Conservation (phyloP, 106 monocot genomes). For the Platanthera guangdongensis region DNA sequence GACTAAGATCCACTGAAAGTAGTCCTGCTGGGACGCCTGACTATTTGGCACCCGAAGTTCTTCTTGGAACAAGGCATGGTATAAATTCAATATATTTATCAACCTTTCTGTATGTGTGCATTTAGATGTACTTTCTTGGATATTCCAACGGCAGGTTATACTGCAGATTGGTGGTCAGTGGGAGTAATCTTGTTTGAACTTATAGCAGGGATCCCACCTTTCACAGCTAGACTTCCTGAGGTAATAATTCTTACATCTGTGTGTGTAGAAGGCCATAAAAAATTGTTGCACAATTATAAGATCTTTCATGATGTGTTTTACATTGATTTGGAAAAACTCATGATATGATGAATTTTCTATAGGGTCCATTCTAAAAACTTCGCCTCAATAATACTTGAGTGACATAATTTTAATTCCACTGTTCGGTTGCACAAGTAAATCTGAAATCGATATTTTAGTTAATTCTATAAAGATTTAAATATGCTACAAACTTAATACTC, state of each 20-base stretch:
- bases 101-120: neutral
- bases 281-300: neutral
- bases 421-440: too few species aligned
- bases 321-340: neutral
- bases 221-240: conserved; percentile 51
- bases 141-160: conserved; percentile 33
- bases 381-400: too few species aligned
- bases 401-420: too few species aligned
- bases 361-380: neutral
- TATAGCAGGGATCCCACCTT: conserved; percentile 62
- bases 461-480: too few species aligned
- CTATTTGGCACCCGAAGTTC: conserved; percentile 60
- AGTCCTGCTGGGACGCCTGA: conserved; percentile 52
- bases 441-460: too few species aligned
- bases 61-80: conserved; percentile 62
- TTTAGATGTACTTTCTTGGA: neutral
- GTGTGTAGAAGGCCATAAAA: neutral
- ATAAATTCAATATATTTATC: neutral
- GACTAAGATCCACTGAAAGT: too few species aligned
- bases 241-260: conserved; percentile 12
- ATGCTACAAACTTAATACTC: too few species aligned
- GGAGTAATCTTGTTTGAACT: conserved; percentile 67
- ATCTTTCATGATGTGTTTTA: neutral
- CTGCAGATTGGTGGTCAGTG: conserved; percentile 80
- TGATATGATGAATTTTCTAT: neutral